Evolutionary conservation across 306 rosid species (phyloP), one percentile per base, ranked within the genome.

Genomic region (Morella rubra): DNA sequence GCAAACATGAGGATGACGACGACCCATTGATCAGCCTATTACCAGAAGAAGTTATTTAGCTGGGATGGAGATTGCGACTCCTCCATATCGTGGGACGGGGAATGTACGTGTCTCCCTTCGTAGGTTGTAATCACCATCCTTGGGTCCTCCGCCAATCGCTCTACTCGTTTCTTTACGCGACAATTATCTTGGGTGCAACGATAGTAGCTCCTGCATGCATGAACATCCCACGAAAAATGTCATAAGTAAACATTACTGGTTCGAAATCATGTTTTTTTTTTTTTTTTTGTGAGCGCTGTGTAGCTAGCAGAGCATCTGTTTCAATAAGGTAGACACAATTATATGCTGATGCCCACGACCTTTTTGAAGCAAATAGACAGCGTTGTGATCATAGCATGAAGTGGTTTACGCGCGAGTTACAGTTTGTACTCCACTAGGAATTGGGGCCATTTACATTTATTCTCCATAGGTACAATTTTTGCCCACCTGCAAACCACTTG

Each of bases 91-190:
- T 87, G 91, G 0, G 97, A 92, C 1, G 99, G 98, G 80, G 97
- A 86, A 70, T 96, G 98, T 49, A 16, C 85, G 32, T 96, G 99
- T 81, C 99, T 87, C 19, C 99, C 99, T 85, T 96, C 99, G 47
- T 96, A 96, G 1, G 98, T 96, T 5, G 99, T 96, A 62, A 96
- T 96, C 79, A 96, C 99, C 99, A 96, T 96, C 84, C 99, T 92
- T 42, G 99, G 99, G 81, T 96, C 99, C 62, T 96, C 99, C 0
- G 89, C 97, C 64, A 96, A 85, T 1, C 99, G 82, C 79, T 96
- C 99, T 75, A 96, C 98, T 0, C 99, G 84, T 77, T 96, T 96
- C 89, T 96, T 96, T 15, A 96, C 99, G 0, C 97, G 89, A 82
- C 99, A 96, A 72, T 87, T 90, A 20, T 92, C 99, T 80, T 89